phyloP scores from a whole-genome alignment of 2,329 filamentous ascomycete species.

The Hypoxylon sp. region DNA sequence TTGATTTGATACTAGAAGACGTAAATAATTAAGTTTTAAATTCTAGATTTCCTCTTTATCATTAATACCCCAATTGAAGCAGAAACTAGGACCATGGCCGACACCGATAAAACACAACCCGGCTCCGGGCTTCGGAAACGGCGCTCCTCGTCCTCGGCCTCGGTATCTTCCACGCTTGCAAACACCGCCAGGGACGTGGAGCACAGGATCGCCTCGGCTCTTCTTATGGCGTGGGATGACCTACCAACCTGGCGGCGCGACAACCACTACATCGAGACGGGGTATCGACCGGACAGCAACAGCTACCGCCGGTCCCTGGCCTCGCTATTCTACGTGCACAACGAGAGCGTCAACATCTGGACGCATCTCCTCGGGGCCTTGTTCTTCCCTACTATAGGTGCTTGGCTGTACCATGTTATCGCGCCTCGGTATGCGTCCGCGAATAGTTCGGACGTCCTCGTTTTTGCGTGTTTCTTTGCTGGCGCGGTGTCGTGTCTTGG shows the following conservation, averaged over 20 bases:
- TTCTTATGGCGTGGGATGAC: conserved; percentile 65
- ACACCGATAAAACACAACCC: conserved; percentile 8
- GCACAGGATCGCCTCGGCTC: conserved; percentile 50
- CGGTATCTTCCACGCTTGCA: conserved; percentile 40
- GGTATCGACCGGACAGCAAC: conserved; percentile 62
- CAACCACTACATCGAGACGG: conserved; percentile 63
- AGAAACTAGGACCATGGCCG: conserved; percentile 23
- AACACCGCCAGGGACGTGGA: conserved; percentile 49
- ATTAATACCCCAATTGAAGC: too few relatives aligned
- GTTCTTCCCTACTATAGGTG: conserved; percentile 60
- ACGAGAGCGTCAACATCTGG: conserved; percentile 71
- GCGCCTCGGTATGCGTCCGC: conserved; percentile 73
- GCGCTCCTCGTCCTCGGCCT: conserved; percentile 43
- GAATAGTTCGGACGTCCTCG: conserved; percentile 69
- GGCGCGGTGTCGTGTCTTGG: conserved; percentile 78
- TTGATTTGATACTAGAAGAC: not conserved
- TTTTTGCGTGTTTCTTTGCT: conserved; percentile 80
- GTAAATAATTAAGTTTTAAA: too few relatives aligned
- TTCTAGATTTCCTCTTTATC: not conserved
- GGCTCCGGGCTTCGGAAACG: conserved; percentile 43
- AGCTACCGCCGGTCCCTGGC: conserved; percentile 57
- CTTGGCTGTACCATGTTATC: conserved; percentile 65
- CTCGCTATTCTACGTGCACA: conserved; percentile 65
- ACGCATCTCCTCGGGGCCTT: conserved; percentile 72
- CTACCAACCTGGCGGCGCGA: conserved; percentile 67